Percentiles rank a stretch among this genome's conserved stretches.
These are phyloP conservation scores for Mucor circinelloides DNA, from an alignment of 371 early-diverging fungal genomes.

Conservation along the genomic window DNA sequence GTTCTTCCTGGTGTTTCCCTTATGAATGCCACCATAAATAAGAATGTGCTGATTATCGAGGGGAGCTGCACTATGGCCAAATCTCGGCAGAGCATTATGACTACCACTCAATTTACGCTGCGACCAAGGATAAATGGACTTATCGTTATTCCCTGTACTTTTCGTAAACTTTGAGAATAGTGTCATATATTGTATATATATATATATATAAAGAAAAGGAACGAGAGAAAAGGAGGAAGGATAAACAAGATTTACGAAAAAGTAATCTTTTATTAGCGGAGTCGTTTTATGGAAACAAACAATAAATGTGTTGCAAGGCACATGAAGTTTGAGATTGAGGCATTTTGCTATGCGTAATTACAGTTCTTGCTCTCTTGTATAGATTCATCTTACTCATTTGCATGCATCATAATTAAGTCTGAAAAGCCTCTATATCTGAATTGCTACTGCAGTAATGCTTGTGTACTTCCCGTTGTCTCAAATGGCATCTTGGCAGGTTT, in stretches of 20 bases:
- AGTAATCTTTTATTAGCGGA: neutral
- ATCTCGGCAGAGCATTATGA: conserved; percentile 39
- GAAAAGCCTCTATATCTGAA: no score
- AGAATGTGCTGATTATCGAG: conserved; percentile 48
- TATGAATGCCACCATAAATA: conserved; percentile 52
- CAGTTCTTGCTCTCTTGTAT: no score
- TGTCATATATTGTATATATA: neutral
- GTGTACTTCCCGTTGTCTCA: no score
- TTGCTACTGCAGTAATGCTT: no score
- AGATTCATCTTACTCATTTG: no score
- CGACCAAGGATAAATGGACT: conserved; percentile 33
- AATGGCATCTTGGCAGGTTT: no score
- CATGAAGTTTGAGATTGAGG: neutral
- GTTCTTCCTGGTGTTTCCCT: conserved; percentile 40
- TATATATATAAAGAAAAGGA: neutral
- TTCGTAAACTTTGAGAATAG: conserved; percentile 33
- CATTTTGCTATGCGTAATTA: neutral
- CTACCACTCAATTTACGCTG: conserved; percentile 28
- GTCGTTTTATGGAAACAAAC: neutral
- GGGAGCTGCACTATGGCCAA: conserved; percentile 52
- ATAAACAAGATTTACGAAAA: neutral
- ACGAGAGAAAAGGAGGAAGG: conserved; percentile 1
- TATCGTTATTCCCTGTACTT: conserved; percentile 15
- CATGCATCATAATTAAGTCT: no score
- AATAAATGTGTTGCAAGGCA: neutral